Conservation (phyloP, 2,329 filamentous ascomycete species). For the Chalaropsis thielavioides region DNA sequence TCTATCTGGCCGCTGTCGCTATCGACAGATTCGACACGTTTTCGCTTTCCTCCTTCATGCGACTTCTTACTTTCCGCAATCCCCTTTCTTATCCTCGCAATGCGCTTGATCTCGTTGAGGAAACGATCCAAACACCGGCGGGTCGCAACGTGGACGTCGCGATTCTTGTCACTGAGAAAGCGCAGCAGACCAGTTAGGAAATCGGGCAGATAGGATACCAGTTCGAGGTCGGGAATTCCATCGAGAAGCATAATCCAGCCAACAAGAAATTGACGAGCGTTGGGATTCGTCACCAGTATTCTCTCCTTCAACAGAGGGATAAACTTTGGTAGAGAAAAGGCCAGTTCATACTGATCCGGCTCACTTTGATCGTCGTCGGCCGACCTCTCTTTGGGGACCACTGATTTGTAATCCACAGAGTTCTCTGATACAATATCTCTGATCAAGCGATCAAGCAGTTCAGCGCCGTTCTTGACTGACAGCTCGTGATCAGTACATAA, state of each 20-base stretch:
- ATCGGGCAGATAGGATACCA: constrained; percentile 82
- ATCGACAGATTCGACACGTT: constrained; percentile 55
- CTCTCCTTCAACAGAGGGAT: constrained; percentile 88
- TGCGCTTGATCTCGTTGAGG: constrained; percentile 83
- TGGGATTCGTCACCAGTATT: constrained; percentile 87
- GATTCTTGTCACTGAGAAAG: constrained; percentile 81
- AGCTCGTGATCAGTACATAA: constrained; percentile 90
- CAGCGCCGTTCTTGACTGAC: constrained; percentile 95
- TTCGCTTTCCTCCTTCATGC: constrained; percentile 50
- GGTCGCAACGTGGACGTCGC: constrained; percentile 88
- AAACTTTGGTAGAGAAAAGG: constrained; percentile 81
- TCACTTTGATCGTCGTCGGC: constrained; percentile 35
- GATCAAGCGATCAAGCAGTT: constrained; percentile 82
- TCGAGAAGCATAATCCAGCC: constrained; percentile 92
- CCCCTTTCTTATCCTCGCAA: constrained; percentile 81
- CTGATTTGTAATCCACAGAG: constrained; percentile 83
- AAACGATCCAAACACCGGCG: constrained; percentile 83
- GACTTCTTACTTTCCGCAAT: constrained; percentile 73
- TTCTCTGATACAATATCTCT: constrained; percentile 96
- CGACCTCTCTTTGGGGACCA: constrained; percentile 47
- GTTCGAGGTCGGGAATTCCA: constrained; percentile 89
- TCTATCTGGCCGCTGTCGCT: constrained; percentile 45
- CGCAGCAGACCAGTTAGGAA: constrained; percentile 82
- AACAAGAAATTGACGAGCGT: constrained; percentile 86
- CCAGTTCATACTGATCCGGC: constrained; percentile 36